Evolutionary conservation across 1,139 yeast genomes (phyloP), one percentile per base, ranked within the genome.

Genomic region (Pneumocystis wakefieldiae): DNA sequence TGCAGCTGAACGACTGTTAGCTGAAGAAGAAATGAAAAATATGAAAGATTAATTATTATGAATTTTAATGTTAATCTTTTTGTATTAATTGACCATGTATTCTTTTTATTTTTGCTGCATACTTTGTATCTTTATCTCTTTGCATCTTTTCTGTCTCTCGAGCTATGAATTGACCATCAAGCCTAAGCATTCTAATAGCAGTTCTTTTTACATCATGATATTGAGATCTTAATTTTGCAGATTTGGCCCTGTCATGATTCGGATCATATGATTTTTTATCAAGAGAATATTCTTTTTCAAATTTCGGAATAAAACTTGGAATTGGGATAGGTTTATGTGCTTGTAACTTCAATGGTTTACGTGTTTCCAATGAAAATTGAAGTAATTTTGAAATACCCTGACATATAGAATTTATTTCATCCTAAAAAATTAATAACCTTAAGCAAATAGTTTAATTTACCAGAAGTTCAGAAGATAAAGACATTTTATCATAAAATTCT

Each of bases 201-300:
- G 86, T 82, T 77, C 92, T 92, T 74, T 85, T 83, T 75, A 92
- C 98, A 76, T 91, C 87, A 83, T 92, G 92, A 74, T 89, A 77
- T 76, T 87, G 88, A 37, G 86, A 84, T 76, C 82, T 84, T 77
- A 92, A 81, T 79, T 92, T 92, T 73, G 80, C 80, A 69, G 88
- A 76, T 73, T 92, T 97, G 69, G 85, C 88, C 74, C 95, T 82
- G 66, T 86, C 84, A 68, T 84, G 80, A 73, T 91, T 87, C 64
- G 86, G 81, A 73, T 91, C 97, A 74, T 90, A 87, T 15, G 95
- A 87, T 76, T 87, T 89, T 82, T 85, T 87, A 72, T 89, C 97
- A 66, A 97, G 96, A 76, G 90, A 91, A 81, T 86, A 94, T 77
- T 90, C 89, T 71, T 89, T 97, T 75, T 91, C 97, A 72, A 87